Evolutionary conservation across 805 yeast species (phyloP).

Genomic region (Wickerhamomyces hampshirensis): DNA sequence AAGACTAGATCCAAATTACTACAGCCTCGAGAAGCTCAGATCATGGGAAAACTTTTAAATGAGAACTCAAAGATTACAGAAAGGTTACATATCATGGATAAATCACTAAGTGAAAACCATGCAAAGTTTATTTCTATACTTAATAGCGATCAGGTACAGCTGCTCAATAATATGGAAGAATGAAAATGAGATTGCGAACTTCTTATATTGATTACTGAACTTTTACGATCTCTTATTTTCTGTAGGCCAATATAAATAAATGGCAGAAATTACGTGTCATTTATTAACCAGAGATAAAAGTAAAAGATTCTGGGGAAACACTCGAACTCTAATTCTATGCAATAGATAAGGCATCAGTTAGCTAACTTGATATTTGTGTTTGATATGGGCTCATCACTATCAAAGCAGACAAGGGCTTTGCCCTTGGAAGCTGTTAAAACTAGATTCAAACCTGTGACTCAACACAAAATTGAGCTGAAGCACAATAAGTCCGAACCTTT

Average conservation of each 20-base stretch:
- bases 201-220: too few relatives aligned
- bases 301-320: neutral
- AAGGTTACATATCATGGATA: too few relatives aligned
- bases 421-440: constrained; percentile 3
- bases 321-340: neutral
- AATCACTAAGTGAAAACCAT: too few relatives aligned
- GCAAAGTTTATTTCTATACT: too few relatives aligned
- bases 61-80: too few relatives aligned
- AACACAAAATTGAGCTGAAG: constrained; percentile 16
- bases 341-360: neutral
- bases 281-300: neutral
- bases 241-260: neutral
- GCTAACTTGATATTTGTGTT: too few relatives aligned
- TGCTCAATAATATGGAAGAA: too few relatives aligned
- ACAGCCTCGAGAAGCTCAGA: too few relatives aligned
- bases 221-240: neutral
- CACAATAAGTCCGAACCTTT: neutral
- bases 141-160: too few relatives aligned
- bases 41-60: too few relatives aligned
- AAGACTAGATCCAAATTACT: neutral
- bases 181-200: neutral
- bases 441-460: constrained; percentile 2
- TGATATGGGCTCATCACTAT: constrained; percentile 8
- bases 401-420: constrained; percentile 8
- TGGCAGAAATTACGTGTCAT: constrained; percentile 5